Conservation (phyloP, 768 basidiomycete genomes). For the Boletus sensibilis region DNA sequence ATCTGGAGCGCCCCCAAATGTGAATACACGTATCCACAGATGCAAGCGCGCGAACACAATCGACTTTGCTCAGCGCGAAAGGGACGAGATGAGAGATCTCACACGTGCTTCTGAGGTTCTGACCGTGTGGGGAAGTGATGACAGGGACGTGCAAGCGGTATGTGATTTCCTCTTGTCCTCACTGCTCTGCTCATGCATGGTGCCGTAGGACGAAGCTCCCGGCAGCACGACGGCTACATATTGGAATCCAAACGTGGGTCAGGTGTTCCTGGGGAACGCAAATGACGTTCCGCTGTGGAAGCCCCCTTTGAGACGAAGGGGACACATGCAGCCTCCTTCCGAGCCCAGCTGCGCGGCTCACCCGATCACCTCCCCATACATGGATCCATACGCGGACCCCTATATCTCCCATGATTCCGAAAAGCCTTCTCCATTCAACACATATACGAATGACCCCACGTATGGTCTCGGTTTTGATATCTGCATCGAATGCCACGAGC, state of each 20-base stretch:
- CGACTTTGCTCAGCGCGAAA: slow-evolving; percentile 80
- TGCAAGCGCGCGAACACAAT: slow-evolving; percentile 55
- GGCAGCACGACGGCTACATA: slow-evolving; percentile 40
- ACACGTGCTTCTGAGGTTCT: slow-evolving; percentile 82
- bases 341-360: not conserved
- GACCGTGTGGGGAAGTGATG: slow-evolving; percentile 36
- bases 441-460: slow-evolving; percentile 40
- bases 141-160: slow-evolving; percentile 13
- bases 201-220: slow-evolving; percentile 19
- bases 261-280: slow-evolving; percentile 80
- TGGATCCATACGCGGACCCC: slow-evolving; percentile 19
- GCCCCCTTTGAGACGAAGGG: slow-evolving; percentile 20
- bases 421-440: slow-evolving; percentile 36
- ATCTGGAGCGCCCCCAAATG: not conserved
- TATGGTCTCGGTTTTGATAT: slow-evolving; percentile 75
- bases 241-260: slow-evolving; percentile 60
- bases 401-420: slow-evolving; percentile 12
- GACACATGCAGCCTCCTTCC: not conserved
- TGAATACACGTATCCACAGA: slow-evolving; percentile 23
- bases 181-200: not conserved
- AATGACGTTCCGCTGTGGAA: slow-evolving; percentile 67
- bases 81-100: slow-evolving; percentile 86
- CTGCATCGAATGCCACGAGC: slow-evolving; percentile 85
- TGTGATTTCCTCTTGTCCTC: not conserved
- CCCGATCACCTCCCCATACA: slow-evolving; percentile 7